These are phyloP conservation scores for Fusarium duplospermum DNA, from an alignment of 2,329 filamentous ascomycete species.

Conservation along the genomic window DNA sequence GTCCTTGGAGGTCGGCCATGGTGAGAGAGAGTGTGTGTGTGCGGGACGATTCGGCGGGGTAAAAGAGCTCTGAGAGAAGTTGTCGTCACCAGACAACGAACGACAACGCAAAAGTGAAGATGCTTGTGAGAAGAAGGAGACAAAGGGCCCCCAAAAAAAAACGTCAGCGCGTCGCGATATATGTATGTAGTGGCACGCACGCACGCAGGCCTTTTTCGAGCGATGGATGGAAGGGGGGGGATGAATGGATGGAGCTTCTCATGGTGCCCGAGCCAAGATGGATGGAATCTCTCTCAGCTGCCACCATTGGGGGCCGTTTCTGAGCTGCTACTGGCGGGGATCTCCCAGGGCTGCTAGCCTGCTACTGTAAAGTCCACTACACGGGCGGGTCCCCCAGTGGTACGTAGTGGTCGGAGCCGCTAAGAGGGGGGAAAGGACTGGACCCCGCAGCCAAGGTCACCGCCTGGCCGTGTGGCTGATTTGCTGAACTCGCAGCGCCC, in stretches of 20 bases:
- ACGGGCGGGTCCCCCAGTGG: constrained; percentile 30
- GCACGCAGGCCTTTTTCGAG: constrained; percentile 9
- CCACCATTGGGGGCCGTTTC: constrained; percentile 8
- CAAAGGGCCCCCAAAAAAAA: constrained; percentile 17
- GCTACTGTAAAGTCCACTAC: background rate
- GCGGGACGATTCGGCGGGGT: constrained; percentile 32
- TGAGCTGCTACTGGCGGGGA: constrained; percentile 18
- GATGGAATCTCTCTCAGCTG: constrained; percentile 26
- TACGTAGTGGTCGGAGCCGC: constrained; percentile 37
- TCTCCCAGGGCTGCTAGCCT: constrained; percentile 35
- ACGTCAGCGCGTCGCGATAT: constrained; percentile 41
- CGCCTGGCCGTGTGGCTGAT: constrained; percentile 41
- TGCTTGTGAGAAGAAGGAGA: constrained; percentile 22
- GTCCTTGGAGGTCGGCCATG: constrained; percentile 61
- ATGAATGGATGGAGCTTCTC: constrained; percentile 22
- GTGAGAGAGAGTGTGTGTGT: constrained; percentile 23
- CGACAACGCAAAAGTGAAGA: background rate
- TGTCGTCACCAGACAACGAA: constrained; percentile 2
- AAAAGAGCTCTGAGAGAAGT: constrained; percentile 9
- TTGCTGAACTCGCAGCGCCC: constrained; percentile 38
- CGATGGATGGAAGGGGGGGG: constrained; percentile 31
- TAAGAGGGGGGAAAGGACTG: constrained; percentile 9
- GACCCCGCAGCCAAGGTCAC: constrained; percentile 42
- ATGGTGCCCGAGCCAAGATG: constrained; percentile 4
- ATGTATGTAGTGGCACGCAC: constrained; percentile 38